Evolutionary conservation across 2,329 filamentous ascomycete genomes (phyloP), one percentile per base, ranked within the genome.

Genomic region (Calonectria fujianensis): DNA sequence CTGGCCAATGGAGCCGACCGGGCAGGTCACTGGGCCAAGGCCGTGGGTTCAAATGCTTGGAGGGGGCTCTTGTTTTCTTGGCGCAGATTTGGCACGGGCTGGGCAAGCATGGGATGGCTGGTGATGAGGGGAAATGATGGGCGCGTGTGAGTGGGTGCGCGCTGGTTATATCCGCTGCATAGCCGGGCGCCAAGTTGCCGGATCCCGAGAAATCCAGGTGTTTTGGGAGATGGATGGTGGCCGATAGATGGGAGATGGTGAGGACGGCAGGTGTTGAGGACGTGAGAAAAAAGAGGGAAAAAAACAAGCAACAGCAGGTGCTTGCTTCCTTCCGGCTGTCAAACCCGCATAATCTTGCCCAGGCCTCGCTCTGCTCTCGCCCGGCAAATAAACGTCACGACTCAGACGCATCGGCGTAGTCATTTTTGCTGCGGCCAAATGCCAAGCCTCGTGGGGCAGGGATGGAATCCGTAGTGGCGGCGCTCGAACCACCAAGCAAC

Each of bases 361-460:
- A 11, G 20, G 24, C 35, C 48, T 29, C 48, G 35, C 52, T 59
- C 11, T 24, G 32, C 54, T 59, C 54, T n/a, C 54, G 35, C 35
- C 35, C 35, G 32, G 27, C n/a, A 51, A 37, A 59, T 54, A 48
- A 51, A 35, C 59, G 61, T 57, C 69, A 57, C 48, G 39, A 45
- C 35, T 66, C 20, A 59, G 59, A 71, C 59, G 32, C 39, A 57
- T 69, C 66, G 59, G 27, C 66, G 51, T 32, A 48, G 35, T 69
- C 32, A 24, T 27, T 57, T 69, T 39, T 66, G 74, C 78, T 77
- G 75, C 74, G 74, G 64, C 70, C 70, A 48, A 73, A 78, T 75
- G 78, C 78, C 78, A 80, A 80, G 77, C 70, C 74, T 75, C 77
- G 76, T 76, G 76, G 74, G 73, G 73, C 77, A 76, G 70, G 76